Evolutionary conservation across 176 grass and related monocot species (phyloP).

Genomic region (Miscanthus lutarioriparius): DNA sequence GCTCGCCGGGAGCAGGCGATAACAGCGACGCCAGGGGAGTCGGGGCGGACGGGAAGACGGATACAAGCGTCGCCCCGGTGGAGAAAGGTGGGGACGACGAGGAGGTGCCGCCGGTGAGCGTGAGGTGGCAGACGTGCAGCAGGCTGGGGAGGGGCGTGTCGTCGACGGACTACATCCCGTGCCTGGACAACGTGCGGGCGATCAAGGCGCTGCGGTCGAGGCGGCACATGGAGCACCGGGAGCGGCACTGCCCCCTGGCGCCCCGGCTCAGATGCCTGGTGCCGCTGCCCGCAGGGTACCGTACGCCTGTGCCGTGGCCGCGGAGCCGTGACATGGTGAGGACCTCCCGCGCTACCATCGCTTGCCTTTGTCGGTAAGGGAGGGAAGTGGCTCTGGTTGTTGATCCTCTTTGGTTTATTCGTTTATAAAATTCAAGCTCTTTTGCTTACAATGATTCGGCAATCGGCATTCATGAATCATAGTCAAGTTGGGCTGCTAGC

Average conservation of each 20-base stretch:
- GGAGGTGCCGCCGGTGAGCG: conserved; percentile 31
- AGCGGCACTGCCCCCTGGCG: conserved; percentile 73
- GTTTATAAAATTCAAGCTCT: too few species aligned
- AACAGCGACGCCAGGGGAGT: background rate
- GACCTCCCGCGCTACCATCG: conserved; percentile 24
- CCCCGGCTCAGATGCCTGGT: conserved; percentile 62
- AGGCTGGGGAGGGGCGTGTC: conserved; percentile 50
- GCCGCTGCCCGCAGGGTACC: conserved; percentile 59
- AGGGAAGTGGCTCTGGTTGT: conserved; percentile 25
- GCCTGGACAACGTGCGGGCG: conserved; percentile 85
- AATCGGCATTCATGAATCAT: background rate
- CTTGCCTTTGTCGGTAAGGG: conserved; percentile 48
- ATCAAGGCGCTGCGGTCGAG: conserved; percentile 85
- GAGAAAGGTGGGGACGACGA: background rate
- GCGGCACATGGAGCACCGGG: conserved; percentile 89
- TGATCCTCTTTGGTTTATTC: background rate
- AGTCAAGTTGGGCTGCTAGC: background rate
- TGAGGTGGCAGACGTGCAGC: conserved; percentile 77
- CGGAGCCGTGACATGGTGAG: conserved; percentile 96
- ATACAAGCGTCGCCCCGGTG: background rate
- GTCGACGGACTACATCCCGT: conserved; percentile 70
- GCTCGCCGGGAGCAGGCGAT: background rate
- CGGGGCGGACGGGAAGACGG: background rate
- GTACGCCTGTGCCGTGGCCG: conserved; percentile 73
- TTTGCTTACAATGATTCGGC: background rate